These are phyloP conservation scores for Phytomonas sp. DNA, from an alignment of 208 protist genomes.

Conservation along the genomic window DNA sequence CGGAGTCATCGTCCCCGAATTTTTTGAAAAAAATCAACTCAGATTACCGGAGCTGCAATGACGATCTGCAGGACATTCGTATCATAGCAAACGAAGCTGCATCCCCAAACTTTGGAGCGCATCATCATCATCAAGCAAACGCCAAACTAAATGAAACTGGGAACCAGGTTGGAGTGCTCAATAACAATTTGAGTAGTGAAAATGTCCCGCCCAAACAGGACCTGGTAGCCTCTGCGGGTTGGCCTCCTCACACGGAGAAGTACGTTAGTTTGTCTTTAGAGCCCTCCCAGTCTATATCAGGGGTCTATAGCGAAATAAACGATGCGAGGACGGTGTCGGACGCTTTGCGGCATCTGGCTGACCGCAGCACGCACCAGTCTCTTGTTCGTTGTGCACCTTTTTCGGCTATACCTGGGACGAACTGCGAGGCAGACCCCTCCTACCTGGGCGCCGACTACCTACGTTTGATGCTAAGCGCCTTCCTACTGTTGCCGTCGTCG, in stretches of 20 bases:
- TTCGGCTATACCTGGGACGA: slow-evolving; percentile 27
- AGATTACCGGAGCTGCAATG: neutral
- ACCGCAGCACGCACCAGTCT: slow-evolving; percentile 72
- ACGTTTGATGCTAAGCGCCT: slow-evolving; percentile 61
- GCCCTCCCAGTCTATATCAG: slow-evolving; percentile 14
- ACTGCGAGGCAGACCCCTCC: slow-evolving; percentile 48
- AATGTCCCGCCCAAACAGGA: slow-evolving; percentile 2
- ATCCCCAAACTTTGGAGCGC: neutral
- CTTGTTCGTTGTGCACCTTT: slow-evolving; percentile 66
- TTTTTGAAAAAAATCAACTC: neutral
- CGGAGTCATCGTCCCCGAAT: neutral
- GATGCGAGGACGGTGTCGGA: neutral
- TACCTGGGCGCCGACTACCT: slow-evolving; percentile 76
- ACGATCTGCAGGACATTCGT: neutral
- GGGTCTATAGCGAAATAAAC: neutral
- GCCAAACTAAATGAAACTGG: neutral
- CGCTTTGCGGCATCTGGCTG: slow-evolving; percentile 33
- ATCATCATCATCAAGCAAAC: neutral
- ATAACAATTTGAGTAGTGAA: slow-evolving; percentile 9
- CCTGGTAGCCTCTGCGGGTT: slow-evolving; percentile 13
- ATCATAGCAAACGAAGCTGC: neutral
- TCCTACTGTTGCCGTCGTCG: slow-evolving; percentile 46
- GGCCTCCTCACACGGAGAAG: slow-evolving; percentile 56
- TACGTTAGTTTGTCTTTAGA: slow-evolving; percentile 65
- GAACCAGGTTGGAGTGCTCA: neutral